Percentiles rank a stretch among this genome's conserved stretches.
phyloP scores from a whole-genome alignment of 768 basidiomycete species.

The Daedaleopsis nitida region DNA sequence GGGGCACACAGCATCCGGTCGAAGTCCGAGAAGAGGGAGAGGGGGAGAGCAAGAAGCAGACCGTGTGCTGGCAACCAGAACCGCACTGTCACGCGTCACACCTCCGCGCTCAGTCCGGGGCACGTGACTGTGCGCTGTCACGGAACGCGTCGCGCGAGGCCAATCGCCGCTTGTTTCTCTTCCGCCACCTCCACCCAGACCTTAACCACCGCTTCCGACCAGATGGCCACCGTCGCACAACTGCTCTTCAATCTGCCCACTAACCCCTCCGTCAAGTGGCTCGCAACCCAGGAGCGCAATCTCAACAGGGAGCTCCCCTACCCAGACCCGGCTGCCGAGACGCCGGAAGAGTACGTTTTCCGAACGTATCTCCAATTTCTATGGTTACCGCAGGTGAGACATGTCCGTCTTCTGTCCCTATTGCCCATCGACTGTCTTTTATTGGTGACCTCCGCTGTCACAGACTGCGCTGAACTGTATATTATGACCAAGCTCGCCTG shows the following conservation, averaged over 20 bases:
- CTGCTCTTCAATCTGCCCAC: constrained; percentile 17
- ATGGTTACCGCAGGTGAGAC: constrained; percentile 71
- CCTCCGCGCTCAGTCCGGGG: background rate
- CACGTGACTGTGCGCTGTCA: constrained; percentile 5
- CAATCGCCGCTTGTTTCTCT: constrained; percentile 3
- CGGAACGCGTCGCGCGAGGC: background rate
- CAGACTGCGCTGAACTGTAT: background rate
- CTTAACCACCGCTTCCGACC: background rate
- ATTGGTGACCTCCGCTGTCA: background rate
- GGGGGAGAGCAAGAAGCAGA: background rate
- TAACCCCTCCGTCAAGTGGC: constrained; percentile 47
- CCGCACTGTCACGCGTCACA: constrained; percentile 2
- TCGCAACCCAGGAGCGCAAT: constrained; percentile 57
- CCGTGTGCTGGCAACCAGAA: background rate
- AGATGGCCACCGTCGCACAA: constrained; percentile 6
- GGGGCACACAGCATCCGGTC: background rate
- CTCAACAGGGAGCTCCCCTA: constrained; percentile 62
- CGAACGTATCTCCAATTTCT: constrained; percentile 76
- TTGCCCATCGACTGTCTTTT: background rate
- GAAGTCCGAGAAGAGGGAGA: background rate
- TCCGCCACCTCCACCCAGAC: constrained; percentile 6
- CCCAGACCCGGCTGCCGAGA: constrained; percentile 39
- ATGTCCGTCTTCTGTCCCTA: constrained; percentile 5
- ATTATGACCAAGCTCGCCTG: background rate
- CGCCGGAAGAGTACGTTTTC: constrained; percentile 56